A percentile compares a stretch with the other conserved stretches of the same genome.
Conservation (phyloP, 1,284 basidiomycete genomes). For the Microbotryum scabiosae region DNA sequence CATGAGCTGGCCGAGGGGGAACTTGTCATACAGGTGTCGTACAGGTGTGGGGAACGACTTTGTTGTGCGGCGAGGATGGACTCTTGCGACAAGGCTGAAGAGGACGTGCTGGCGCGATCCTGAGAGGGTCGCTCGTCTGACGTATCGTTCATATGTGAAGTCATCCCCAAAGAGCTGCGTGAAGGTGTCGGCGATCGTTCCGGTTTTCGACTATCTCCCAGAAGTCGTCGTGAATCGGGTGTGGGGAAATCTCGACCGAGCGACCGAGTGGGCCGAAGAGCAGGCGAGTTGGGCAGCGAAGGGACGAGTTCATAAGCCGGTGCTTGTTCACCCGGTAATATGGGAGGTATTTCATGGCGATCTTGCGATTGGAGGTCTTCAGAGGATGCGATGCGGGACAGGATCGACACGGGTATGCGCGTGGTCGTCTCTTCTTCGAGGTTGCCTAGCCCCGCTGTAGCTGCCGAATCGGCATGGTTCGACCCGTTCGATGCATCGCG, state of each 20-base stretch:
- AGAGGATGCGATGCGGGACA: slow-evolving; percentile 20
- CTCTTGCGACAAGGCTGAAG: slow-evolving; percentile 16
- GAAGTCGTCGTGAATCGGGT: not conserved
- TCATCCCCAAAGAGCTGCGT: slow-evolving; percentile 12
- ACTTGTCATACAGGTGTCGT: not conserved
- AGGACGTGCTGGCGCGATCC: slow-evolving; percentile 6
- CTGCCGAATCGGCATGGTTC: not conserved
- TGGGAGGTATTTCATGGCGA: slow-evolving; percentile 3
- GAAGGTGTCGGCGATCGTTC: slow-evolving; percentile 15
- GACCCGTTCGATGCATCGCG: slow-evolving; percentile 6
- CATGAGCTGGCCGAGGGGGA: slow-evolving; percentile 33
- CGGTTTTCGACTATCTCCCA: not conserved
- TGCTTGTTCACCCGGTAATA: slow-evolving; percentile 22
- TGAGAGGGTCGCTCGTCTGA: not conserved
- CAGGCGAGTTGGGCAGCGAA: slow-evolving; percentile 4
- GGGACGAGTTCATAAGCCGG: slow-evolving; percentile 27
- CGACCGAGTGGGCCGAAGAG: slow-evolving; percentile 3
- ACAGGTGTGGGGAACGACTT: not conserved
- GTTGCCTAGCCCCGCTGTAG: not conserved
- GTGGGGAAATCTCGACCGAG: not conserved
- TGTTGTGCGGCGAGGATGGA: slow-evolving; percentile 7
- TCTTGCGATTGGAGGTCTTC: slow-evolving; percentile 3
- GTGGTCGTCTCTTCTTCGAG: not conserved
- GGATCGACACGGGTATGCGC: not conserved
- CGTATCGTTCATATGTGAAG: not conserved